A percentile compares a stretch with the other conserved stretches of the same genome.
phyloP scores from a whole-genome alignment of 306 rosid genomes.

The Oxytropis ochrocephala region DNA sequence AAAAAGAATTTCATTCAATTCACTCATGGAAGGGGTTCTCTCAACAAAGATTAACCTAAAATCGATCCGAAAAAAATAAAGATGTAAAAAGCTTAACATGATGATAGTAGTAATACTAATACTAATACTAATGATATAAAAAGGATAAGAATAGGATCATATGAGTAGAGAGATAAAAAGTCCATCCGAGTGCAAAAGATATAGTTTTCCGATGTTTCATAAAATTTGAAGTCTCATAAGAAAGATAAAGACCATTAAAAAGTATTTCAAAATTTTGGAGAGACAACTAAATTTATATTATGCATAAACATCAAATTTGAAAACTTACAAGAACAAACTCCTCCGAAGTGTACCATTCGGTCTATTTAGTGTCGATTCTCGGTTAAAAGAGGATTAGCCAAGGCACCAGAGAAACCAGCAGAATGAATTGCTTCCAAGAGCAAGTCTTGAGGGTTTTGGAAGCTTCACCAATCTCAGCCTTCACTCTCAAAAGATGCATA shows the following conservation, averaged over 20 bases:
- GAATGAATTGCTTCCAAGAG: conserved; percentile 83
- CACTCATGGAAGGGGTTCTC: too few relatives aligned
- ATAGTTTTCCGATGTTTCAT: conserved; percentile 66
- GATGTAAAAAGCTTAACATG: too few relatives aligned
- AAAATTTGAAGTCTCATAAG: not conserved
- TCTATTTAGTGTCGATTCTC: conserved; percentile 52
- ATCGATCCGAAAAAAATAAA: too few relatives aligned
- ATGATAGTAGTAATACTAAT: too few relatives aligned
- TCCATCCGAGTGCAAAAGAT: conserved; percentile 76
- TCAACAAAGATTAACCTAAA: too few relatives aligned
- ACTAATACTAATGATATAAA: too few relatives aligned
- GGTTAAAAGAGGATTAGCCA: conserved; percentile 83
- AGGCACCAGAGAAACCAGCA: conserved; percentile 83
- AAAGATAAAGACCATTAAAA: not conserved
- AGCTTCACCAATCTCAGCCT: too few relatives aligned
- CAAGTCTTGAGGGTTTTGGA: conserved; percentile 75
- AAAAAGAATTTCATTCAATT: too few relatives aligned
- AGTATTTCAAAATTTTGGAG: not conserved
- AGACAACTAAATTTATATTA: not conserved
- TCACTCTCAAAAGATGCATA: too few relatives aligned
- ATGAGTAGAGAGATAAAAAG: too few relatives aligned
- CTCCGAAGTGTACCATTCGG: conserved; percentile 56
- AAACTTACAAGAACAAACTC: conserved; percentile 83
- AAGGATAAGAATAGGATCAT: too few relatives aligned
- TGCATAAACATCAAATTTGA: not conserved